Evolutionary conservation across 179 eudicot genomes (phyloP).

Genomic region (Camellia oleifera): DNA sequence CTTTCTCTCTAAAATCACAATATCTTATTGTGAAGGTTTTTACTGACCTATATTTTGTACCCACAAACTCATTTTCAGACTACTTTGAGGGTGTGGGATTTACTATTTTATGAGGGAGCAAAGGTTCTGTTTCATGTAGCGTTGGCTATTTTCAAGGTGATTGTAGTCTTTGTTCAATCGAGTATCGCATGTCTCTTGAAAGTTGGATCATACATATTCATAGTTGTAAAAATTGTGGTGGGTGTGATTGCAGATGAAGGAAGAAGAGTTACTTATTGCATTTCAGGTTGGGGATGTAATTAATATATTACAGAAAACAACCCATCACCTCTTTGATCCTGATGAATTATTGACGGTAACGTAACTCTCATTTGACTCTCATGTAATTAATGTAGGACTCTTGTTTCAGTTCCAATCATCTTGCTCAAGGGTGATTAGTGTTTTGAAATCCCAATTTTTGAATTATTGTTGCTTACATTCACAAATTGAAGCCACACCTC

Average conservation of each 20-base stretch:
- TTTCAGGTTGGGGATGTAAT: constrained; percentile 86
- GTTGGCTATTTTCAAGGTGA: constrained; percentile 88
- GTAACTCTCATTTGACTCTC: neutral
- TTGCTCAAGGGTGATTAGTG: neutral
- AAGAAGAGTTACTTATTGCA: constrained; percentile 71
- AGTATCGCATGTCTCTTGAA: neutral
- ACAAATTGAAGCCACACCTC: constrained; percentile 13
- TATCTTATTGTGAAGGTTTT: too few relatives aligned
- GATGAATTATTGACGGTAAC: constrained; percentile 85
- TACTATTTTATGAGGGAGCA: constrained; percentile 94
- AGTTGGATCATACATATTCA: neutral
- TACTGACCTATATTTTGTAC: neutral
- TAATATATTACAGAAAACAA: constrained; percentile 70
- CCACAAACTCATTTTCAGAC: constrained; percentile 46
- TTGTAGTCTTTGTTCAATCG: neutral
- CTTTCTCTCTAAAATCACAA: constrained; percentile 8
- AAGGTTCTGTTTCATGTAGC: constrained; percentile 82
- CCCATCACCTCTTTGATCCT: constrained; percentile 97
- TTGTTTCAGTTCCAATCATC: neutral
- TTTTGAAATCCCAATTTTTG: neutral
- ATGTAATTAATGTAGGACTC: too few relatives aligned
- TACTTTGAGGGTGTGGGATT: constrained; percentile 94
- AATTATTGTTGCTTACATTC: neutral
- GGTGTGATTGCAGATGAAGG: constrained; percentile 73
- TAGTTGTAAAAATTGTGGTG: constrained; percentile 14